Evolutionary conservation across 2,329 filamentous ascomycete species (phyloP), one percentile per base, ranked within the genome.

Genomic region (Pseudogymnoascus sp.): DNA sequence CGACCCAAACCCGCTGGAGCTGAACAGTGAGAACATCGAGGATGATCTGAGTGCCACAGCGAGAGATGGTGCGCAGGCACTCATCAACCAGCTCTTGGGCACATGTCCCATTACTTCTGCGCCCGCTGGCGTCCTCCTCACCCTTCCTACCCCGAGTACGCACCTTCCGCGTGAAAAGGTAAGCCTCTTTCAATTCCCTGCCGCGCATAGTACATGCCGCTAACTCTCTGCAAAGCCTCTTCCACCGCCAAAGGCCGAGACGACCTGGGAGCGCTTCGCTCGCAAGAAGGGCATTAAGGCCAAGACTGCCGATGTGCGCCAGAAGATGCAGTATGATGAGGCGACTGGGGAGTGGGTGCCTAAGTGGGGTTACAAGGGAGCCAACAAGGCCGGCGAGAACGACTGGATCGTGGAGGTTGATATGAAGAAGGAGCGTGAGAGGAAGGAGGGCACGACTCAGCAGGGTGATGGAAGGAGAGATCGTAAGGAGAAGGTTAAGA

Each of bases 221-320:
- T 9, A 40, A 60, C 38, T 33, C 28, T 31, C 8, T 12, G 14
- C 16, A 58, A 55, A 73, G 78, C 91, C 91, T 8, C 81, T 97
- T 7, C 95, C 95, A 0, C 83, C 86, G 62, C 83, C 87, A 68
- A 95, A 93, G 79, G 81, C 88, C 63, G 88, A 88, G 69, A 97
- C 93, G 64, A 96, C 92, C 76, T 99, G 95, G 95, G 88, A 96
- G 80, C 86, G 88, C 72, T 99, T 99, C 79, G 95, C 95, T 52
- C 89, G 87, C 76, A 96, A 96, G 85, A 96, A 97, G 83, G 95
- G 95, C 62, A 97, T 99, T 78, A 90, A 89, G 79, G 86, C 87
- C 77, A 96, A 93, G 84, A 89, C 85, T 68, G 85, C 89, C 68
- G 91, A 95, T 73, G 82, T 87, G 75, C 83, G 86, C 66, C 83